Evolutionary conservation across 2,329 filamentous ascomycete species (phyloP), one percentile per base, ranked within the genome.

Genomic region (Aspergillus caelatus): DNA sequence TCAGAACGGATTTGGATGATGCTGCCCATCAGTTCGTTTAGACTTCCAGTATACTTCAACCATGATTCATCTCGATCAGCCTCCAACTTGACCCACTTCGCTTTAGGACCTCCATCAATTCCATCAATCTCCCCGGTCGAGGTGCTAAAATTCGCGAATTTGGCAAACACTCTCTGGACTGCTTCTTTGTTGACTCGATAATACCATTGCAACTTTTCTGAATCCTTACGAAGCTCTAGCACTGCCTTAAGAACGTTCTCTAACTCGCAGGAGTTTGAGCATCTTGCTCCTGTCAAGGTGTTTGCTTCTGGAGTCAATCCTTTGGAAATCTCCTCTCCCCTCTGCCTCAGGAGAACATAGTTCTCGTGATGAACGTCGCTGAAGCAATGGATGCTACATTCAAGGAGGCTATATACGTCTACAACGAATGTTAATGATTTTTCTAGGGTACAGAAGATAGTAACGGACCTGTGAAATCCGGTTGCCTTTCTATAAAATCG

Each of bases 111-210:
- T n/a, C 34, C 32, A 57, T 52, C 23, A 26, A 14, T 12, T n/a
- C 34, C 32, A 57, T 52, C 23, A 26, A 14, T 12, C 9, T 32
- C 19, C 2, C n/a, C 30, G 16, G 26, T 21, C 11, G 8, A 54
- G 28, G 3, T 3, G 28, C 23, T 10, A 10, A 43, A 11, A 28
- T 23, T 56, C 50, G 64, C 59, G 6, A 66, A 7, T n/a, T 64
- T 64, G 4, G 36, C 9, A 52, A 57, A 58, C 12, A 68, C 52
- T 46, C 63, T 67, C 11, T 53, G n/a, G n/a, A 69, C 60, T 16
- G 64, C 70, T 50, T 70, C 62, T 14, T 57, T 23, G 55, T 72
- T 72, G 41, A 72, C 62, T 16, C 61, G 62, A 41, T 57, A 62
- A 46, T 63, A 70, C 62, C 64, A 65, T 16, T 65, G 60, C 36